Percentiles rank a stretch among this genome's conserved stretches.
These are phyloP conservation scores for Fusarium pseudocircinatum DNA, from an alignment of 2,329 filamentous ascomycete genomes.

Conservation along the genomic window DNA sequence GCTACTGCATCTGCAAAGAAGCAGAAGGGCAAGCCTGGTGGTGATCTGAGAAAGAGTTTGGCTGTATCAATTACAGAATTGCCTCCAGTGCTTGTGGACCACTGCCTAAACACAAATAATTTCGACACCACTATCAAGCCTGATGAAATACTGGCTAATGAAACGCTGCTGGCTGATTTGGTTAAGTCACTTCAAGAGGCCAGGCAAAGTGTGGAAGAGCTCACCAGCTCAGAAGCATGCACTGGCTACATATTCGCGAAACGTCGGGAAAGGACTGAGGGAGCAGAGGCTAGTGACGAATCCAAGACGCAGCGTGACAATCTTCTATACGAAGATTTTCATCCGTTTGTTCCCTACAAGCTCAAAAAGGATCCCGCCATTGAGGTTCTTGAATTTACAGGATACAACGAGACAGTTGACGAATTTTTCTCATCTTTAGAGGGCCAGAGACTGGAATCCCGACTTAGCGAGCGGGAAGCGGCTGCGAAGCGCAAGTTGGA, in stretches of 20 bases:
- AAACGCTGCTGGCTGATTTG: constrained; percentile 71
- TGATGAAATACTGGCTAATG: constrained; percentile 74
- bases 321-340: constrained; percentile 91
- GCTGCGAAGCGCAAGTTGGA: constrained; percentile 86
- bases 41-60: constrained; percentile 81
- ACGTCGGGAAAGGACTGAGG: constrained; percentile 50
- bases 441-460: constrained; percentile 88
- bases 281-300: constrained; percentile 45
- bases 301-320: constrained; percentile 52
- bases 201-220: constrained; percentile 71
- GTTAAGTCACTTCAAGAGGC: constrained; percentile 76
- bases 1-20: constrained; percentile 64
- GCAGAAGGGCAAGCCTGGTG: constrained; percentile 76
- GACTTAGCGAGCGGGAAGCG: constrained; percentile 82
- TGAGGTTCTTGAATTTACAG: constrained; percentile 78
- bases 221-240: constrained; percentile 71
- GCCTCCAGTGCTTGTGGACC: constrained; percentile 87
- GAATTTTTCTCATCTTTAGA: constrained; percentile 98
- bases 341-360: constrained; percentile 87
- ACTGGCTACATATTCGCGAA: constrained; percentile 92
- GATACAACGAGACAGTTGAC: constrained; percentile 93
- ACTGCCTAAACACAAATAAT: constrained; percentile 75
- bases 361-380: constrained; percentile 74
- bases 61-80: constrained; percentile 88
- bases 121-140: constrained; percentile 77